Base-by-base conservation (phyloP, 352 stramenopile genomes). In the Discostella stelligera region DNA sequence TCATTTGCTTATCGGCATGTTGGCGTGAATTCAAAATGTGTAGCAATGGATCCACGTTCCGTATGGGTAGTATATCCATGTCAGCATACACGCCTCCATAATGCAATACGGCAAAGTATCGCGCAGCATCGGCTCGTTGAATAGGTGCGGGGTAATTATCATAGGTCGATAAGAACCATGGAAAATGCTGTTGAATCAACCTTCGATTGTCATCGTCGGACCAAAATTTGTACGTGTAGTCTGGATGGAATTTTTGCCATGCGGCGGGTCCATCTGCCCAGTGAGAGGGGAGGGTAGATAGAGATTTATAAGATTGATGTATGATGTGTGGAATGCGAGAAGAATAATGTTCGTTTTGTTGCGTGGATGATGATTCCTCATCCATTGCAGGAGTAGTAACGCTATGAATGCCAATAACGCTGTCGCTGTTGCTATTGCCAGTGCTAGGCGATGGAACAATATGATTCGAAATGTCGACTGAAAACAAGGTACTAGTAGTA, bases 81-180 rank as follows among this genome's bases (percentile, higher is more conserved):
- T 87, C 80, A 8, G 72, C 63, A 53, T 87, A 87, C n/a, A 87
- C 56, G 21, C 80, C 80, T 53, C 80, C 80, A 55, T 72, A 78
- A 53, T 68, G 64, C 39, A 71, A 74, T 9, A 87, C 20, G 18
- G 72, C 48, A 27, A 87, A 66, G 30, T 83, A 84, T 32, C 79
- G 48, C 3, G 54, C 58, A 18, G 71, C 62, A 62, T 86, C 79
- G 10, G 65, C 66, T 20, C 79, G 71, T 70, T 86, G 70, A 61
- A 86, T 84, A 44, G 62, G 73, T 37, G 70, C 18, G 5, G 53
- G 39, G 54, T 80, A 86, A 18, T 1, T 50, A 32, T 80, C 56
- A 41, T 85, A 86, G 13, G 60, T 58, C 13, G 49, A 14, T 8
- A 84, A 48, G 46, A 86, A 79, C 54, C 62, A 67, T 21, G 71